Percentiles rank a stretch among this genome's conserved stretches.
phyloP scores from a whole-genome alignment of 129 eudicot genomes.

The Escallonia herrerae region DNA sequence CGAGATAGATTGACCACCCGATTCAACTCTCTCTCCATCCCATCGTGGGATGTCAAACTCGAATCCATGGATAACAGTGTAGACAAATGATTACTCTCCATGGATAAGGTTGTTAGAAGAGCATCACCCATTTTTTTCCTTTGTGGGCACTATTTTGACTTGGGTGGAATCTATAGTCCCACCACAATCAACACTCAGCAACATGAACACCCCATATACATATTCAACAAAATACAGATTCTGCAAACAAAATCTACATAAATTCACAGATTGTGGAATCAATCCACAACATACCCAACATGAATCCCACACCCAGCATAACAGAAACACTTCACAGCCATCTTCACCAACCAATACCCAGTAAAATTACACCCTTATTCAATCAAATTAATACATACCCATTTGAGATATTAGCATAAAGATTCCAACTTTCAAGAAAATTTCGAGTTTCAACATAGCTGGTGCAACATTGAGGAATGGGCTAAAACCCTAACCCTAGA shows the following conservation, averaged over 20 bases:
- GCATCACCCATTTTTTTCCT: slow-evolving; percentile 47
- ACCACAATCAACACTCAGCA: slow-evolving; percentile 47
- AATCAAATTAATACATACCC: slow-evolving; percentile 1
- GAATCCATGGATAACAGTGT: slow-evolving; percentile 72
- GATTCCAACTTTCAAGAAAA: neutral
- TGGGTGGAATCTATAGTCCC: slow-evolving; percentile 52
- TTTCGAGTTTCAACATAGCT: neutral
- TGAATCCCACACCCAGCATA: slow-evolving; percentile 28
- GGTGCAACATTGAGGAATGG: slow-evolving; percentile 5
- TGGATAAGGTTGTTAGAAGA: slow-evolving; percentile 55
- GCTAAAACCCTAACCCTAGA: slow-evolving; percentile 29
- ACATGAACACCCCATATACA: slow-evolving; percentile 40
- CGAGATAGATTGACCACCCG: slow-evolving; percentile 37
- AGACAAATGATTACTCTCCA: slow-evolving; percentile 56
- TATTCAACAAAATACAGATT: neutral
- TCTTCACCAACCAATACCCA: slow-evolving; percentile 1
- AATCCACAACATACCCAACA: slow-evolving; percentile 28
- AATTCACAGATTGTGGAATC: neutral
- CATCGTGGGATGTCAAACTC: slow-evolving; percentile 50
- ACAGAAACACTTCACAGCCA: slow-evolving; percentile 20
- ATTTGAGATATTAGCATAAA: slow-evolving; percentile 5
- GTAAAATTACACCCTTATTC: neutral
- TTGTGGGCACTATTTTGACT: slow-evolving; percentile 43
- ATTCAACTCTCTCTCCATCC: slow-evolving; percentile 53
- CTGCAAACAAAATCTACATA: too few species aligned